phyloP scores from a whole-genome alignment of 441 rosid genomes.

The Jatropha multifida region DNA sequence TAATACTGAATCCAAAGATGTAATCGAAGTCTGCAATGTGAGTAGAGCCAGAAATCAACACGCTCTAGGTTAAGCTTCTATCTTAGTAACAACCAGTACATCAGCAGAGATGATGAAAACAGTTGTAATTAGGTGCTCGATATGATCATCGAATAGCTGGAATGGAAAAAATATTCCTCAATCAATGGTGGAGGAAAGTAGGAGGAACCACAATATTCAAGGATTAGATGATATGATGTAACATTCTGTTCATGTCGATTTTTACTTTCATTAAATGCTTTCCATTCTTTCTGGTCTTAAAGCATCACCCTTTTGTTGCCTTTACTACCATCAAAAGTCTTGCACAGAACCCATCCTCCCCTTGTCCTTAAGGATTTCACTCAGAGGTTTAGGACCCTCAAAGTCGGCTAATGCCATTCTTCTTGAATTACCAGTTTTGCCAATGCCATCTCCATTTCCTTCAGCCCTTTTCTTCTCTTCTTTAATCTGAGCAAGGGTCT shows the following conservation, averaged over 20 bases:
- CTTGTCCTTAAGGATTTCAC: conserved; percentile 55
- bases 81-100: not conserved
- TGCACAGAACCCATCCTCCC: conserved; percentile 17
- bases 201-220: no score
- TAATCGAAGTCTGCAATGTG: not conserved
- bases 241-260: not conserved
- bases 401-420: conserved; percentile 32
- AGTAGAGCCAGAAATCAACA: not conserved
- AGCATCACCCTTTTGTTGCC: not conserved
- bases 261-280: not conserved
- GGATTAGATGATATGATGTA: not conserved
- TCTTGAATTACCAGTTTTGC: conserved; percentile 16
- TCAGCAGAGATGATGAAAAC: not conserved
- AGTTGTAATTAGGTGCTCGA: not conserved
- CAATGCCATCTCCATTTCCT: conserved; percentile 18
- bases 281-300: not conserved
- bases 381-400: conserved; percentile 52
- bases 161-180: no score
- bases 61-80: not conserved
- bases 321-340: conserved; percentile 17
- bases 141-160: no score
- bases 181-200: no score
- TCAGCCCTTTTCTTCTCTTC: conserved; percentile 46
- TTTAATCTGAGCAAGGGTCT: conserved; percentile 53
- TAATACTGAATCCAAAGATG: no score